A percentile compares a stretch with the other conserved stretches of the same genome.
Conservation (phyloP, 1,284 basidiomycete genomes). For the Singerocomus rubriflavus region DNA sequence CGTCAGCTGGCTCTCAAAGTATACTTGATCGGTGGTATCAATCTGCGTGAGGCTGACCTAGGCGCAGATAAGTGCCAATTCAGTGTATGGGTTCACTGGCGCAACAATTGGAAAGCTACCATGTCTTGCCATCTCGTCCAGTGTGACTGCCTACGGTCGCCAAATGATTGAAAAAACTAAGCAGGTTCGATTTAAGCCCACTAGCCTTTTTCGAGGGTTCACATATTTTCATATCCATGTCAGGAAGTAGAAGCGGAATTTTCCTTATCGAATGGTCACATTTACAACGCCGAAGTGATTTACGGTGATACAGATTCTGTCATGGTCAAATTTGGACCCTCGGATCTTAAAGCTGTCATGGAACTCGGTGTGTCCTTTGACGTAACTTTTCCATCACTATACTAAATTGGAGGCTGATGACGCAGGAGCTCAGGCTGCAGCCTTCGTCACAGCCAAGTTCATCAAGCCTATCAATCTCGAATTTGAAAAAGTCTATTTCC, state of each 20-base stretch:
- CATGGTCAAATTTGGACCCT: slow-evolving; percentile 93
- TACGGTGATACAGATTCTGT: slow-evolving; percentile 98
- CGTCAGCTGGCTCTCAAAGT: slow-evolving; percentile 93
- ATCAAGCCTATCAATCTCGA: slow-evolving; percentile 94
- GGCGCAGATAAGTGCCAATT: slow-evolving; percentile 88
- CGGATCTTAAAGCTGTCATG: slow-evolving; percentile 85
- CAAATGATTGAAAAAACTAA: slow-evolving; percentile 98
- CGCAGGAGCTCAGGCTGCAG: slow-evolving; percentile 89
- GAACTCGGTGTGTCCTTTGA: slow-evolving; percentile 58
- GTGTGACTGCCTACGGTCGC: slow-evolving; percentile 89
- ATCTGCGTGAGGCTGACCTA: neutral
- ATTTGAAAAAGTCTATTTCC: slow-evolving; percentile 98
- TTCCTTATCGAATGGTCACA: slow-evolving; percentile 79
- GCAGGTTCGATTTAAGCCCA: slow-evolving; percentile 45
- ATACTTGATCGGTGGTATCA: neutral
- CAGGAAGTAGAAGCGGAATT: slow-evolving; percentile 90
- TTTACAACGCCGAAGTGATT: slow-evolving; percentile 87
- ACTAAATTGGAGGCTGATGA: neutral
- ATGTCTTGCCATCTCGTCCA: slow-evolving; percentile 91
- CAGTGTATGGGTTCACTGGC: slow-evolving; percentile 96
- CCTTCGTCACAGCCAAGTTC: slow-evolving; percentile 89
- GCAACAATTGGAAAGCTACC: slow-evolving; percentile 94
- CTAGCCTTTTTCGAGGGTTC: neutral
- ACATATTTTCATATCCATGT: neutral
- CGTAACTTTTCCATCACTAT: neutral